Percentiles rank a stretch among this genome's conserved stretches.
Evolutionary conservation across 2,329 filamentous ascomycete species (phyloP).

Genomic region (Botrytis porri): DNA sequence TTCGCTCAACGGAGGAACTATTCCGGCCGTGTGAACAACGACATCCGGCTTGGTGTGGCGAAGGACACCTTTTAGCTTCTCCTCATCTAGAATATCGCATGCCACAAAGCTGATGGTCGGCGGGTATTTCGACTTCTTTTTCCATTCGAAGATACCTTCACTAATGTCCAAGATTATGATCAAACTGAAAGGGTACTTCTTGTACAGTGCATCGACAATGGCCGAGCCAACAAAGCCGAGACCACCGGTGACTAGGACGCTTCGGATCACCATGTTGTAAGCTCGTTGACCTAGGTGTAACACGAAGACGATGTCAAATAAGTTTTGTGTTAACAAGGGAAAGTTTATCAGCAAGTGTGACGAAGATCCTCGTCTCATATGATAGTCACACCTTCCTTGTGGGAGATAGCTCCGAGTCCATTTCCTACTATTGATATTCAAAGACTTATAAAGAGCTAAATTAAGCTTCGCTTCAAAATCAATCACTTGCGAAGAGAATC

Average conservation of each 20-base stretch:
- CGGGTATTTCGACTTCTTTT: not conserved
- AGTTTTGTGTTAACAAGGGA: not conserved
- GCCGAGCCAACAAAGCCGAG: conserved; percentile 10
- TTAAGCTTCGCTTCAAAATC: not conserved
- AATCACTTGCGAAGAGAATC: not conserved
- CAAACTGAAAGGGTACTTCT: not conserved
- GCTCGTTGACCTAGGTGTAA: not conserved
- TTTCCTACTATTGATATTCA: not conserved
- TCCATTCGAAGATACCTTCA: not conserved
- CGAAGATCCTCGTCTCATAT: not conserved
- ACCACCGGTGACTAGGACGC: conserved; percentile 8
- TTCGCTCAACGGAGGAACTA: conserved; percentile 10
- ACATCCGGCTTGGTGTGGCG: not conserved
- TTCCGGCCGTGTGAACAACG: conserved; percentile 13
- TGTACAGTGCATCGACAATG: not conserved
- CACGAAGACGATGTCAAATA: not conserved
- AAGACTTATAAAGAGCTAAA: not conserved
- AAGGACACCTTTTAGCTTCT: not conserved
- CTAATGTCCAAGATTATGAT: conserved; percentile 6
- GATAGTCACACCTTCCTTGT: not conserved
- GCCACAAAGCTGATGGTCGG: not conserved
- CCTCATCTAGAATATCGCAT: not conserved
- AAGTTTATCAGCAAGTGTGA: not conserved
- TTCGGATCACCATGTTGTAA: conserved; percentile 1
- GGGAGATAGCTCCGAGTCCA: not conserved